Base-by-base conservation (phyloP, 2,329 filamentous ascomycete genomes). In the Incumbomyces delicatus region DNA sequence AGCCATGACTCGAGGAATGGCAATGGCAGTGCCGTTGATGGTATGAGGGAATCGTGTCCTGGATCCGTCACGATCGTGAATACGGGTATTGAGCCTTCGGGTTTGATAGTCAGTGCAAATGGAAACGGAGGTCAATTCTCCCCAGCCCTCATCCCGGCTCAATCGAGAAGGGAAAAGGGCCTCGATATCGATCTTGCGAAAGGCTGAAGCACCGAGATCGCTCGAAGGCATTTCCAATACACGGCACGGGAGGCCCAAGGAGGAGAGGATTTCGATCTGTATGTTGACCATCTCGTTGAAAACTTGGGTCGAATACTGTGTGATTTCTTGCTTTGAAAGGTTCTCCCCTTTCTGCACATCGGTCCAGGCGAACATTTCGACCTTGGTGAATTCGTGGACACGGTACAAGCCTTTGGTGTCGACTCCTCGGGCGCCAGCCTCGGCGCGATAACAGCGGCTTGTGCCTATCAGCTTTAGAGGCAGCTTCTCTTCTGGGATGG, bases 311-410 rank as follows among this genome's bases (percentile, higher is more conserved):
- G 61, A 66, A 55, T 63, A 36, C 42, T 53, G 39, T 33, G 51
- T 48, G 41, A 46, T 38, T 32, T 50, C 6, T 39, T 42, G 8
- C 58, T 54, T 14, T 22, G 42, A n/a, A 18, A 10, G 13, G 46
- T 47, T 32, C 41, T 57, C 48, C 13, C 50, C 61, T 29, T 78
- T 73, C 1, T 85, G 79, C 31, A 57, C 62, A 27, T 74, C 58
- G 3, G 87, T 84, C 92, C 92, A 98, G 0, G 85, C 88, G 62
- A 98, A 96, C 73, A 98, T 81, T 66, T 98, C 92, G 0, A 98
- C 90, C 64, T 98, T 98, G 22, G 88, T 95, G 67, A 98, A 98
- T 66, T 98, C 92, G 66, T 98, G 92, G 2, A 98, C 92, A 22
- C 92, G 83, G 67, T 96, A 98, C 1, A 98, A 71, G 4, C 92